Base-by-base conservation (phyloP, 2,329 filamentous ascomycete genomes). In the Botrytis hyacinthi region DNA sequence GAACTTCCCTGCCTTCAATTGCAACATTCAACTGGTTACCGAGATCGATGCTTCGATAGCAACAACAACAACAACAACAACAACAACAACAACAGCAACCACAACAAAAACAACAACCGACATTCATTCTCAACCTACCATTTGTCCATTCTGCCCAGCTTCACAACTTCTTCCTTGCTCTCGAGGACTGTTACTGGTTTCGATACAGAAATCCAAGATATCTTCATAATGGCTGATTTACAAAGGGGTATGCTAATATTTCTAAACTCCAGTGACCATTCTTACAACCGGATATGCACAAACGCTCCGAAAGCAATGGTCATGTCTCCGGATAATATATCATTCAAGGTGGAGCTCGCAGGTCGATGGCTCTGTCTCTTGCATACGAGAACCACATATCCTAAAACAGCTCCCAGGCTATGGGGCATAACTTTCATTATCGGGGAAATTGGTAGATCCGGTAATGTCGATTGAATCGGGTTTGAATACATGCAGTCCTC, bases 351-450 rank as follows among this genome's bases (percentile, higher is more conserved):
- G 46, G 63, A 51, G 63, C 63, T 40, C 20, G 32, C 63, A 51
- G 46, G 46, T 51, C 20, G 22, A 54, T 54, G 26, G 46, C 54
- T 29, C 29, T 67, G 26, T 54, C 48, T 54, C 65, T 40, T 67
- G 65, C 65, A 67, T 67, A 29, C 18, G 32, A 67, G 65, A 32
- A 67, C 65, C 65, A 54, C 65, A 67, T 67, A 67, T 40, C 65
- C 46, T 48, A 29, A 54, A 67, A 51, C 46, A 8, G 22, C 35
- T 54, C 65, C 46, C 46, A 40, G 46, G n/a, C 65, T 29, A 67
- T 51, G 65, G 32, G 37, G 26, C 65, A 54, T 54, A 26, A 54
- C 32, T 40, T 54, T 67, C 65, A 40, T 54, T 29, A 29, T 54
- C 65, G 65, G 65, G 44, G 65, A 54, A 54, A 46, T 65, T 22